Evolutionary conservation across 306 rosid genomes (phyloP).

Genomic region (Prunus mira): DNA sequence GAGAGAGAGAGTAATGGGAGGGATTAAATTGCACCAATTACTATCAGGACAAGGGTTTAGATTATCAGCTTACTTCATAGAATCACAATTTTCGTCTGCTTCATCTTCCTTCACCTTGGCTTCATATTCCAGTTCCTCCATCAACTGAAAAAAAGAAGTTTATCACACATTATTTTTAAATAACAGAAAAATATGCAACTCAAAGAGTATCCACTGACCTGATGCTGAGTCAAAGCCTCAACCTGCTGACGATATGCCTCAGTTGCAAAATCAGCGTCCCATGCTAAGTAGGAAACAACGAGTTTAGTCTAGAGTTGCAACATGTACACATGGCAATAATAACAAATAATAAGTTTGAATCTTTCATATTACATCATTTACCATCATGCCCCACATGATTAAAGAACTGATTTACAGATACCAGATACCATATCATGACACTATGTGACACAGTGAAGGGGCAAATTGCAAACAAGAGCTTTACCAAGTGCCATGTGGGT

Average conservation of each 20-base stretch:
- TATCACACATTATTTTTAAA: constrained; percentile 6
- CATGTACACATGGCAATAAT: constrained; percentile 16
- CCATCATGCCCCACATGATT: neutral
- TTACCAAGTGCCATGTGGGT: neutral
- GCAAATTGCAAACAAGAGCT: neutral
- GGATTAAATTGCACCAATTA: neutral
- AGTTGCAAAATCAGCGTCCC: constrained; percentile 99
- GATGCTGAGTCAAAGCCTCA: constrained; percentile 92
- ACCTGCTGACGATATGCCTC: constrained; percentile 97
- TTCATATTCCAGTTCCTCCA: constrained; percentile 90
- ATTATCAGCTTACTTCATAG: constrained; percentile 51
- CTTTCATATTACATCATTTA: constrained; percentile 12
- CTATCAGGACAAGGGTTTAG: constrained; percentile 17
- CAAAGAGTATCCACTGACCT: constrained; percentile 44
- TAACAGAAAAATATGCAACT: constrained; percentile 6
- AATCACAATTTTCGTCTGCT: constrained; percentile 56
- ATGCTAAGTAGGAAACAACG: constrained; percentile 44
- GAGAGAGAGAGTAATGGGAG: neutral
- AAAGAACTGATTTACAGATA: no score
- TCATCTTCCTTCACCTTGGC: constrained; percentile 83
- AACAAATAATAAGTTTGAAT: neutral
- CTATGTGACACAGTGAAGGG: neutral
- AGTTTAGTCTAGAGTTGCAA: constrained; percentile 14
- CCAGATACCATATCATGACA: neutral
- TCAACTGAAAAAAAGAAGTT: constrained; percentile 48